phyloP scores from a whole-genome alignment of 1,284 basidiomycete species.

The Tilletia caries region DNA sequence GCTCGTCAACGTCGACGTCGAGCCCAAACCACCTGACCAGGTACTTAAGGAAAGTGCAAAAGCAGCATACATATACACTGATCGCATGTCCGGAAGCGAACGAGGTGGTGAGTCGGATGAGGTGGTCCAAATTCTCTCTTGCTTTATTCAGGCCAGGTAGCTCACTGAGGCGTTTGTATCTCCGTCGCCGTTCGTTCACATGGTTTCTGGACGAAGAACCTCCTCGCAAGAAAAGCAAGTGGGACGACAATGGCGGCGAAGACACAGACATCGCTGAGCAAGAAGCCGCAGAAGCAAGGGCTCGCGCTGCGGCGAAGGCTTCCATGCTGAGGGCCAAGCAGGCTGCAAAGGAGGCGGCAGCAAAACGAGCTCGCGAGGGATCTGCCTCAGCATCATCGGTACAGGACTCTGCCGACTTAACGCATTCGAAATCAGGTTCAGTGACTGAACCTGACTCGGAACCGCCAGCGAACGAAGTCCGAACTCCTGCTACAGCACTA shows the following conservation, averaged over 20 bases:
- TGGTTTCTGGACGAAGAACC: no score
- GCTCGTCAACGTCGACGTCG: no score
- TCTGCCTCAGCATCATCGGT: not conserved
- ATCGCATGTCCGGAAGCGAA: not conserved
- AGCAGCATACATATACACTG: not conserved
- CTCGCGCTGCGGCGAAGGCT: conserved; percentile 14
- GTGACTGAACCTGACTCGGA: not conserved
- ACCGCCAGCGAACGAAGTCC: not conserved
- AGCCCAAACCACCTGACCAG: no score
- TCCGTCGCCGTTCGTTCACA: no score
- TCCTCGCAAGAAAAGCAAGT: conserved; percentile 18
- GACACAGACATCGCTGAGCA: conserved; percentile 13
- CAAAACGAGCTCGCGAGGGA: not conserved
- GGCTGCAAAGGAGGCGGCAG: conserved; percentile 15
- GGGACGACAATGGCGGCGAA: conserved; percentile 18
- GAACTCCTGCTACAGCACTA: not conserved
- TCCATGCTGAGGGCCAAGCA: conserved; percentile 18
- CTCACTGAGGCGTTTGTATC: no score
- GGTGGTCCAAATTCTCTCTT: no score
- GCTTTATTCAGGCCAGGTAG: no score
- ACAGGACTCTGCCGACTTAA: not conserved
- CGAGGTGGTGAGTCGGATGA: not conserved
- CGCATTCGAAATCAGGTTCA: not conserved
- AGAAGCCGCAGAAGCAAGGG: conserved; percentile 14
- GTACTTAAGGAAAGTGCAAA: no score